Percentiles rank a stretch among this genome's conserved stretches.
Conservation (phyloP, 352 stramenopile species). For the Peronosclerospora sorghi region DNA sequence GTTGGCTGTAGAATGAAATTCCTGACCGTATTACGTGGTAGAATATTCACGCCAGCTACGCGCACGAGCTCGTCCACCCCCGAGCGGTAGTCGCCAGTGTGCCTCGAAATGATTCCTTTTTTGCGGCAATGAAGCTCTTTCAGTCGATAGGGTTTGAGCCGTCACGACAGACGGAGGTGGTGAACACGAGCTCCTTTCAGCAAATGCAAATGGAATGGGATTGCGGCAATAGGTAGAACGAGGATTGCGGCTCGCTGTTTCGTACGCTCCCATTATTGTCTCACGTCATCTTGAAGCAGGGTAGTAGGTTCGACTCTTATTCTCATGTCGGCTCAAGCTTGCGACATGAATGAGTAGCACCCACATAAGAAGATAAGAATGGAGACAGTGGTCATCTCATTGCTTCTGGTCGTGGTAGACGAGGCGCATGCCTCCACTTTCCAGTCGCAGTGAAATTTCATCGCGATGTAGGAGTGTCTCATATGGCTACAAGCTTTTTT, state of each 20-base stretch:
- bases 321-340: too few species aligned
- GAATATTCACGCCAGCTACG: constrained; percentile 38
- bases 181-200: constrained; percentile 19
- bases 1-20: too few species aligned
- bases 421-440: too few species aligned
- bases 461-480: not conserved
- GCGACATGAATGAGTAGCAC: too few species aligned
- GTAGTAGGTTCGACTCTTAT: too few species aligned
- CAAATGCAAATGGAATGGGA: constrained; percentile 20
- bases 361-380: too few species aligned
- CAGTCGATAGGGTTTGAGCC: constrained; percentile 40
- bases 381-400: too few species aligned
- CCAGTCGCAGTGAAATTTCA: not conserved
- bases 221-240: constrained; percentile 1
- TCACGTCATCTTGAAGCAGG: not conserved
- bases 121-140: constrained; percentile 37
- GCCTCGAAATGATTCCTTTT: constrained; percentile 26
- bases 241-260: not conserved
- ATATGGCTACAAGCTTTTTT: too few species aligned
- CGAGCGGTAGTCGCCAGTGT: constrained; percentile 31
- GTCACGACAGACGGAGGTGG: constrained; percentile 18
- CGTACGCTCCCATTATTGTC: constrained; percentile 2
- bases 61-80: constrained; percentile 18
- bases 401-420: too few species aligned
- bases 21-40: constrained; percentile 10